phyloP scores from a whole-genome alignment of 495 filamentous ascomycete species.

The Rostrohypoxylon terebratum region DNA sequence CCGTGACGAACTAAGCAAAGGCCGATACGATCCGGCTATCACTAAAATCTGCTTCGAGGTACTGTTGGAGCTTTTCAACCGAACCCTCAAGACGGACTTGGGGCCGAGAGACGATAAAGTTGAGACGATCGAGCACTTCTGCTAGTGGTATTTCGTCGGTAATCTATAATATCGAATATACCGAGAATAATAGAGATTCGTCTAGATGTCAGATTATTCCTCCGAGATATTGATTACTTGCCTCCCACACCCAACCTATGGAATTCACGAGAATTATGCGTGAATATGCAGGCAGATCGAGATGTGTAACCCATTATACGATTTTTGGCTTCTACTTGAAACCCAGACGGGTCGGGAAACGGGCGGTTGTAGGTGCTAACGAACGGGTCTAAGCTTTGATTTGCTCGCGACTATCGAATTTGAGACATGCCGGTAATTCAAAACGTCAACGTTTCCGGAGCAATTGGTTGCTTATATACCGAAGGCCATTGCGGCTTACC shows the following conservation, averaged over 20 bases:
- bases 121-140: constrained; percentile 69
- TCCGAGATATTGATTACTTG: constrained; percentile 5
- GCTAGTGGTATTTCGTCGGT: constrained; percentile 51
- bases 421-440: constrained; percentile 29
- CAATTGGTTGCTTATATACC: constrained; percentile 2
- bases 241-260: neutral
- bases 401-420: constrained; percentile 19
- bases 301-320: constrained; percentile 20
- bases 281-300: constrained; percentile 16
- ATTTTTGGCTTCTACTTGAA: neutral
- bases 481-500: constrained; percentile 1
- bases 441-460: constrained; percentile 43
- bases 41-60: constrained; percentile 93
- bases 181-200: constrained; percentile 4
- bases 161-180: constrained; percentile 11
- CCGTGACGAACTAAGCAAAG: constrained; percentile 93
- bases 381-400: neutral
- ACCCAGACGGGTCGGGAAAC: constrained; percentile 7
- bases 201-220: constrained; percentile 8
- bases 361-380: neutral
- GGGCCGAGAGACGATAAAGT: constrained; percentile 64
- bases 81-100: constrained; percentile 81
- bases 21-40: constrained; percentile 89
- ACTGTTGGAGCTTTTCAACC: constrained; percentile 84
- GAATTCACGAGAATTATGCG: neutral